Evolutionary conservation across 2,329 filamentous ascomycete species (phyloP).

Genomic region (Neophaeococcomyces mojaviensis): DNA sequence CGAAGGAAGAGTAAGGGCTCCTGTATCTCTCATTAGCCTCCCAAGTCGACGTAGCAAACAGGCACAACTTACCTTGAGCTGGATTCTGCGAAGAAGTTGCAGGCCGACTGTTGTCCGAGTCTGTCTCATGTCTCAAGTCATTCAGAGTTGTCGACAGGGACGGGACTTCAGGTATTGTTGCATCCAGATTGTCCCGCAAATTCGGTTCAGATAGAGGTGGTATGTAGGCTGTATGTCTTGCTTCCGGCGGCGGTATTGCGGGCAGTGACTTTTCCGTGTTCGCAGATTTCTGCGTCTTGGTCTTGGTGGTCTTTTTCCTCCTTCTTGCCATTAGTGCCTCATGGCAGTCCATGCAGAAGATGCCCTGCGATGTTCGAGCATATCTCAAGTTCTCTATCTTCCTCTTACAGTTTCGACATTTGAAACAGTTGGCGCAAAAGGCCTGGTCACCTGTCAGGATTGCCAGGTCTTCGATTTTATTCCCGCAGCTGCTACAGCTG

Average conservation of each 20-base stretch:
- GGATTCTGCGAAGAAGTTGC: conserved; percentile 25
- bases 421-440: conserved; percentile 94
- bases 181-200: conserved; percentile 41
- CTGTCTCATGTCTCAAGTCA: conserved; percentile 12
- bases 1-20: conserved; percentile 63
- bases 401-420: conserved; percentile 94
- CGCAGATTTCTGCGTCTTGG: conserved; percentile 34
- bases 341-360: conserved; percentile 99
- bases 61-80: conserved; percentile 23
- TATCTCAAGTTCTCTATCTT: conserved; percentile 98
- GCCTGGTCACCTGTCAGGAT: conserved; percentile 97
- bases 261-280: conserved; percentile 88
- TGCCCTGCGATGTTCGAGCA: conserved; percentile 93
- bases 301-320: conserved; percentile 55
- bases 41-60: too few species aligned
- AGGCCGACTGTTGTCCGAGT: conserved; percentile 9
- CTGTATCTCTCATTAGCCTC: conserved; percentile 25
- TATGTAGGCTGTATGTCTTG: conserved; percentile 17
- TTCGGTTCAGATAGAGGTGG: conserved; percentile 1
- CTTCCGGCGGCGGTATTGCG: conserved; percentile 66
- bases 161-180: conserved; percentile 30
- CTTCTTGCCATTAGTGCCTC: conserved; percentile 91
- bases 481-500: conserved; percentile 90
- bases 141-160: conserved; percentile 20
- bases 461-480: conserved; percentile 97